phyloP scores from a whole-genome alignment of 768 basidiomycete genomes.

The Lepiota venenata region DNA sequence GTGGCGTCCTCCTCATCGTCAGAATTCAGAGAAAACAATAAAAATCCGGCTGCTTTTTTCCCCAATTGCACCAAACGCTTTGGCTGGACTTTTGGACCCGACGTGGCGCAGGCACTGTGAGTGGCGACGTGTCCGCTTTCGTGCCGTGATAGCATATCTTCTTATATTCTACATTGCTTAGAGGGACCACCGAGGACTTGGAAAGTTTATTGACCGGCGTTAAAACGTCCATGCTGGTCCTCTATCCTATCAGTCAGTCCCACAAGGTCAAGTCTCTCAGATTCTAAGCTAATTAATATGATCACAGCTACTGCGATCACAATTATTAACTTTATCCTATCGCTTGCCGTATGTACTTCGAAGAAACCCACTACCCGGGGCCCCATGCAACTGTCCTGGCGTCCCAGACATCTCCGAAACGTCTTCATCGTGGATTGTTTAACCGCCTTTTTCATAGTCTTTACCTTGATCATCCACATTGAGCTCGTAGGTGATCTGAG shows the following conservation, averaged over 20 bases:
- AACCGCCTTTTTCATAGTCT: not conserved
- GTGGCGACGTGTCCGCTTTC: not conserved
- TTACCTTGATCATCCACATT: slow-evolving; percentile 3
- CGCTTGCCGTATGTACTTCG: not conserved
- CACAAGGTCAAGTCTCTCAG: too few relatives aligned
- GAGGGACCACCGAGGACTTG: not conserved
- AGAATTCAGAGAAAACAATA: not conserved
- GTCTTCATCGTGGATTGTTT: not conserved
- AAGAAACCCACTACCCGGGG: not conserved
- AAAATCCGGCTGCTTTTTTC: not conserved
- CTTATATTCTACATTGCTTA: not conserved
- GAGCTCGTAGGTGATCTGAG: slow-evolving; percentile 1
- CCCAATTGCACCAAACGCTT: not conserved
- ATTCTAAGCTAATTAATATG: not conserved
- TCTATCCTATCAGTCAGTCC: slow-evolving; percentile 1
- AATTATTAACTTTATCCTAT: not conserved
- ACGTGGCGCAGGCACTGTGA: not conserved
- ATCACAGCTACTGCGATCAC: not conserved
- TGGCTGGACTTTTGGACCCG: slow-evolving; percentile 1
- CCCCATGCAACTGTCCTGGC: not conserved
- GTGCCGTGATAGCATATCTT: too few relatives aligned
- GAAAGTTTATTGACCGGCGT: not conserved
- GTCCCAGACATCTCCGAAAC: not conserved
- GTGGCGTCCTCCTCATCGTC: not conserved
- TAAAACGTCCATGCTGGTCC: not conserved